phyloP scores from a whole-genome alignment of 345 rosid species.

The Cochlearia excelsa region DNA sequence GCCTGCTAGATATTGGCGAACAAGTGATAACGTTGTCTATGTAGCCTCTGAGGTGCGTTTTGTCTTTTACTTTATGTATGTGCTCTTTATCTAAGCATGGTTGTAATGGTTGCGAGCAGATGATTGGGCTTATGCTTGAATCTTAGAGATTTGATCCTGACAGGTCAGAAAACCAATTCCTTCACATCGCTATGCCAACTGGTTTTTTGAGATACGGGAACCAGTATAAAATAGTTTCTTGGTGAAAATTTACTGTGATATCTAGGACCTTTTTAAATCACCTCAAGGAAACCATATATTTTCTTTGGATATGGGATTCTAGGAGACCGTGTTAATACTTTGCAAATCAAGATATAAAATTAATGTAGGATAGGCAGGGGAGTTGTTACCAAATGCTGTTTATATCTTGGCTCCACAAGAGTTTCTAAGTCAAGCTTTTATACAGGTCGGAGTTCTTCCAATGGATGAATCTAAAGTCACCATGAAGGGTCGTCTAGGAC shows the following conservation, averaged over 20 bases:
- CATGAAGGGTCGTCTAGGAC: constrained; percentile 95
- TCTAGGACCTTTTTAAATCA: constrained; percentile 9
- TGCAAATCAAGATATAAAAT: constrained; percentile 12
- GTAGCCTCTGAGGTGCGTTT: constrained; percentile 94
- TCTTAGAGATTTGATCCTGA: constrained; percentile 28
- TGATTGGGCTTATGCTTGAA: constrained; percentile 28
- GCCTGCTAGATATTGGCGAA: constrained; percentile 99
- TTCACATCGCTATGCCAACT: constrained; percentile 12
- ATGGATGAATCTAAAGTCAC: constrained; percentile 92
- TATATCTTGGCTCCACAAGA: constrained; percentile 7
- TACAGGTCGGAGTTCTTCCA: constrained; percentile 95
- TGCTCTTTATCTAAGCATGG: constrained; percentile 27
- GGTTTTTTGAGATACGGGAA: constrained; percentile 11
- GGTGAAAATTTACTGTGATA: constrained; percentile 15
- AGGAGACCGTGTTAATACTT: constrained; percentile 15
- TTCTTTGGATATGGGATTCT: not conserved
- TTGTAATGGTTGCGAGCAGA: constrained; percentile 29
- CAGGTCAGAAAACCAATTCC: constrained; percentile 32
- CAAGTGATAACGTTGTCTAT: constrained; percentile 88
- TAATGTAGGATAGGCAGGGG: not conserved
- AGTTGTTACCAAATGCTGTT: constrained; percentile 1
- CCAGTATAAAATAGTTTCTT: constrained; percentile 11
- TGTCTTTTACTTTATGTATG: constrained; percentile 24
- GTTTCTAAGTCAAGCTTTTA: constrained; percentile 27
- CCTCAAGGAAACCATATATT: constrained; percentile 1